Evolutionary conservation across 441 rosid species (phyloP).

Genomic region (Francoa sonchifolia): DNA sequence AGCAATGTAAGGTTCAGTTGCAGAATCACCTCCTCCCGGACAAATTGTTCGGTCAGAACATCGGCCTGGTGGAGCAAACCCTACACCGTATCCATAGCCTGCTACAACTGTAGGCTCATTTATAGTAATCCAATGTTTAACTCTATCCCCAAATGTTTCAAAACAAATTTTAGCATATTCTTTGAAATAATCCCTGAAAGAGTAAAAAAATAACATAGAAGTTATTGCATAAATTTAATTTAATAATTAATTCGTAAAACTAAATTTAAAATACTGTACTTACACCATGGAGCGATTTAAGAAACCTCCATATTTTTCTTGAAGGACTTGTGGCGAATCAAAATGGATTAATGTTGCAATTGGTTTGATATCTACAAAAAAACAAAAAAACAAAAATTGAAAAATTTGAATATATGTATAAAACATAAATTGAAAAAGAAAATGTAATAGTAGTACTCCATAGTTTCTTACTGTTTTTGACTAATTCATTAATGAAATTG

Average conservation of each 20-base stretch:
- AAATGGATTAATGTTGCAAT: constrained; percentile 27
- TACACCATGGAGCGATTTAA: constrained; percentile 21
- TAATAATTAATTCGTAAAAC: neutral
- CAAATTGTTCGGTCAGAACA: neutral
- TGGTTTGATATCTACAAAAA: constrained; percentile 23
- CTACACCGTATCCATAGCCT: neutral
- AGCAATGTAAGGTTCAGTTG: neutral
- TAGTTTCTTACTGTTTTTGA: constrained; percentile 14
- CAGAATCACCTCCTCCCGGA: neutral
- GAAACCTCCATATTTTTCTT: constrained; percentile 30
- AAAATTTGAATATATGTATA: too few relatives aligned
- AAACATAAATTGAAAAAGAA: too few relatives aligned
- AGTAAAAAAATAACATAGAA: neutral
- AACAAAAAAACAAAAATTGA: neutral
- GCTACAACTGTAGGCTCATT: neutral
- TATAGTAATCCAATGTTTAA: neutral
- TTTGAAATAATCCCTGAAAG: neutral
- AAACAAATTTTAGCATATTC: neutral
- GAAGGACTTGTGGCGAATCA: constrained; percentile 26
- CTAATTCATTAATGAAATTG: constrained; percentile 18
- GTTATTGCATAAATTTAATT: too few relatives aligned
- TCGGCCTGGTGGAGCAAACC: too few relatives aligned
- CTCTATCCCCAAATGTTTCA: neutral
- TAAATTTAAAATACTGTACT: constrained; percentile 2
- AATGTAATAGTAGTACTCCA: neutral